These are phyloP conservation scores for Epichloe amarillans DNA, from an alignment of 2,329 filamentous ascomycete species.

Conservation along the genomic window DNA sequence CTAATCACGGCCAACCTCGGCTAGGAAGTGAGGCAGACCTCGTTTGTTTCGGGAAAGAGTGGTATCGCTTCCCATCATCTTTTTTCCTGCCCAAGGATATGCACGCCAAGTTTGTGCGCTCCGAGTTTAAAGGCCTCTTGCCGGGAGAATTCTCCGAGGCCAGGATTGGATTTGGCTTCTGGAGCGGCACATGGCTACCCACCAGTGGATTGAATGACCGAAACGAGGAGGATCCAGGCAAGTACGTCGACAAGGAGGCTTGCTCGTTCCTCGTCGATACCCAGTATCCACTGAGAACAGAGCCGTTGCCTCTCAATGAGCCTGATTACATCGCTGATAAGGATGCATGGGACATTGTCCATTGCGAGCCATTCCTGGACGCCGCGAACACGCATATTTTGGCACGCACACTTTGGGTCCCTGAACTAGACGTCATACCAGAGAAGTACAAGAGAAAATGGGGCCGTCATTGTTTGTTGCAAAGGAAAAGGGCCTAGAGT, in stretches of 20 bases:
- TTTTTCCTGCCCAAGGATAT: constrained; percentile 83
- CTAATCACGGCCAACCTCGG: constrained; percentile 24
- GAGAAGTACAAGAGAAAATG: constrained; percentile 59
- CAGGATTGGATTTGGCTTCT: constrained; percentile 53
- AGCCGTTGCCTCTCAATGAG: constrained; percentile 49
- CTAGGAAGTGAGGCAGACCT: constrained; percentile 49
- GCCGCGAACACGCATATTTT: constrained; percentile 58
- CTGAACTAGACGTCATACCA: constrained; percentile 56
- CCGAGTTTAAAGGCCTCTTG: constrained; percentile 76
- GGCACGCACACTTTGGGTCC: constrained; percentile 71
- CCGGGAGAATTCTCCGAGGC: constrained; percentile 83
- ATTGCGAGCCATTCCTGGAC: constrained; percentile 73
- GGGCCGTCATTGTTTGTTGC: constrained; percentile 79
- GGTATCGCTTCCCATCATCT: constrained; percentile 93
- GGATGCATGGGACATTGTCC: constrained; percentile 63
- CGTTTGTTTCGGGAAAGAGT: constrained; percentile 90
- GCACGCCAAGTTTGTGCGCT: constrained; percentile 79
- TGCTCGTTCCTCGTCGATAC: constrained; percentile 86
- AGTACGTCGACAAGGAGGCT: constrained; percentile 65
- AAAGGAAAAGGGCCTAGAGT: constrained; percentile 22
- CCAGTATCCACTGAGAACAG: constrained; percentile 49
- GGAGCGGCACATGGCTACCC: constrained; percentile 71
- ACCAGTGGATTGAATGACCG: constrained; percentile 82
- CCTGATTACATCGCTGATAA: constrained; percentile 66
- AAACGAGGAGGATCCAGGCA: constrained; percentile 74